These are phyloP conservation scores for Pseudomicrostroma phylloplanum DNA, from an alignment of 1,284 basidiomycete genomes.

Conservation along the genomic window DNA sequence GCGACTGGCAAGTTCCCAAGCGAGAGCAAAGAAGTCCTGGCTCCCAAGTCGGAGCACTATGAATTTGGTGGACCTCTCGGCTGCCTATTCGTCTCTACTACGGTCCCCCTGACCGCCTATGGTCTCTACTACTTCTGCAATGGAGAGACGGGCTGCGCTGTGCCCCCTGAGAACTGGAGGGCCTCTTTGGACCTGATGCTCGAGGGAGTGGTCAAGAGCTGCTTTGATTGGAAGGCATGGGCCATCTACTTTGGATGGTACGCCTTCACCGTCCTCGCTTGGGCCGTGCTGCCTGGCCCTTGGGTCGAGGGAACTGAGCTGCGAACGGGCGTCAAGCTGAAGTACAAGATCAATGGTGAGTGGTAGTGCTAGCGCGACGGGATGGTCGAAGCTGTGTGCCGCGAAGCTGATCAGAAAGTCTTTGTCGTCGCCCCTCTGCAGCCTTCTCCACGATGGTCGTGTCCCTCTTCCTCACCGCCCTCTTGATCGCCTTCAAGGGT, in stretches of 20 bases:
- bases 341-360: constrained; percentile 92
- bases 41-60: constrained; percentile 58
- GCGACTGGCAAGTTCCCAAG: constrained; percentile 3
- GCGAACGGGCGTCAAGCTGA: constrained; percentile 67
- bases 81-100: constrained; percentile 65
- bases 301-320: constrained; percentile 72
- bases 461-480: constrained; percentile 57
- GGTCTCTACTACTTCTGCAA: constrained; percentile 79
- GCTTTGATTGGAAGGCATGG: constrained; percentile 75
- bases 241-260: constrained; percentile 84
- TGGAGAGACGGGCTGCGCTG: constrained; percentile 54
- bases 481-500: constrained; percentile 67
- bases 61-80: constrained; percentile 84
- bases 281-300: constrained; percentile 80
- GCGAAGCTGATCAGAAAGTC: not conserved
- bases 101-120: constrained; percentile 70
- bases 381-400: not conserved
- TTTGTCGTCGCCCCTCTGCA: constrained; percentile 44
- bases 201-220: constrained; percentile 28
- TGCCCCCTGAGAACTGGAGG: constrained; percentile 26
- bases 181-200: constrained; percentile 21
- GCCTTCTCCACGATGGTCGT: constrained; percentile 76
- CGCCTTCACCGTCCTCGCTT: constrained; percentile 71
- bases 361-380: constrained; percentile 3
- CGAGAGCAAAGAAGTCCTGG: constrained; percentile 43